These are phyloP conservation scores for Pelargonium myrrhifolium DNA, from an alignment of 441 rosid species.

Conservation along the genomic window DNA sequence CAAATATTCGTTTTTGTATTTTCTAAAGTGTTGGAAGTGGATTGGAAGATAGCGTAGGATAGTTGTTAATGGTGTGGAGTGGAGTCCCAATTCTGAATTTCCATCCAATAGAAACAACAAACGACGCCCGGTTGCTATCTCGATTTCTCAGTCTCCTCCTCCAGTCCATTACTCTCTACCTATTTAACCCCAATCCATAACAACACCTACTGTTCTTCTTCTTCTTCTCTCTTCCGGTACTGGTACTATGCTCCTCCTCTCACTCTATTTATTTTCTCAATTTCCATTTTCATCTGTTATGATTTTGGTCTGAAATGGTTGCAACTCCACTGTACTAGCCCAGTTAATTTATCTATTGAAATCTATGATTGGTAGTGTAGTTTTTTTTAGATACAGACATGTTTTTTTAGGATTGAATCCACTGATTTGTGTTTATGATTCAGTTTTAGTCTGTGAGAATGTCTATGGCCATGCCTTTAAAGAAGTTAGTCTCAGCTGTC, in stretches of 20 bases:
- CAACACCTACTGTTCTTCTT: background rate
- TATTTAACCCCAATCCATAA: background rate
- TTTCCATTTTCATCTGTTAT: background rate
- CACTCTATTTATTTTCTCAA: background rate
- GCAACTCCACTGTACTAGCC: background rate
- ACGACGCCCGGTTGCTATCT: background rate
- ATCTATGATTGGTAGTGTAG: background rate
- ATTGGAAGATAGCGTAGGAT: no score
- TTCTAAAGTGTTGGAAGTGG: no score
- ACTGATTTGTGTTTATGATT: background rate
- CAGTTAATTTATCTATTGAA: background rate
- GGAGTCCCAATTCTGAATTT: background rate
- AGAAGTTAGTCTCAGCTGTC: conserved; percentile 53
- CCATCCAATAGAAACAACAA: background rate
- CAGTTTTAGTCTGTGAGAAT: conserved; percentile 9
- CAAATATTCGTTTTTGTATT: no score
- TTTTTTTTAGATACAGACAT: background rate
- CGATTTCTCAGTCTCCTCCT: background rate
- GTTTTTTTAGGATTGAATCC: background rate
- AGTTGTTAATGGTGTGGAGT: no score
- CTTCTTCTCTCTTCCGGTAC: background rate
- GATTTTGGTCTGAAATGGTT: background rate
- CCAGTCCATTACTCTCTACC: background rate
- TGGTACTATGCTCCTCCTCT: background rate
- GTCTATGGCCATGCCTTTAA: conserved; percentile 39